These are phyloP conservation scores for Mortierella sp. DNA, from an alignment of 371 early-diverging fungal genomes.

Conservation along the genomic window DNA sequence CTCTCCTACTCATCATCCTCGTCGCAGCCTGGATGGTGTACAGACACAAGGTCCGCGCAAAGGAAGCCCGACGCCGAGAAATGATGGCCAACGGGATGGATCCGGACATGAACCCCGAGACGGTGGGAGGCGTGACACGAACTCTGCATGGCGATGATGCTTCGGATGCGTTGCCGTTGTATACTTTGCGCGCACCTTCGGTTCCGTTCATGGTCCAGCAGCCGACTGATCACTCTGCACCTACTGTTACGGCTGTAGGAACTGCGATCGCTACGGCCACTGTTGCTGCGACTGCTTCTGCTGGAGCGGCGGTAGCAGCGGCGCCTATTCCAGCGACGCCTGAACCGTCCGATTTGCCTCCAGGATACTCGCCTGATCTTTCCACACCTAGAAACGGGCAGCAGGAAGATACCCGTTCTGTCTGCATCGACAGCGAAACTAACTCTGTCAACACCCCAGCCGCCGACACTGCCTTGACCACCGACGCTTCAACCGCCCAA, in stretches of 20 bases:
- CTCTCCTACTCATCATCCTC: background rate
- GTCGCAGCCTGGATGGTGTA: background rate
- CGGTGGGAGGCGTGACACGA: background rate
- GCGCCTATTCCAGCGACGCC: background rate
- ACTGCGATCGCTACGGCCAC: background rate
- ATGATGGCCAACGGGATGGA: background rate
- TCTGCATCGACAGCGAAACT: background rate
- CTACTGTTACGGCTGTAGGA: background rate
- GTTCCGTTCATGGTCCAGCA: background rate
- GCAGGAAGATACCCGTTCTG: background rate
- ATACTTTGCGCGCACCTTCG: background rate
- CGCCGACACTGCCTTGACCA: background rate
- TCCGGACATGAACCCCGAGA: conserved; percentile 7
- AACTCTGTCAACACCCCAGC: background rate
- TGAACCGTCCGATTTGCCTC: background rate
- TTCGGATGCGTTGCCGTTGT: background rate
- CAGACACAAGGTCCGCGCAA: background rate
- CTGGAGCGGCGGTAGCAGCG: background rate
- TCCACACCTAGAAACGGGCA: background rate
- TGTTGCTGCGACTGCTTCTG: background rate
- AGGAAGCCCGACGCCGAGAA: background rate
- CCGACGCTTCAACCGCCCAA: background rate
- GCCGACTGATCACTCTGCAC: background rate
- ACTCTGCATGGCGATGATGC: background rate
- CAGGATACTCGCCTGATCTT: background rate